Evolutionary conservation across 768 basidiomycete species (phyloP).

Genomic region (button mushroom (Agaricus bisporus)): DNA sequence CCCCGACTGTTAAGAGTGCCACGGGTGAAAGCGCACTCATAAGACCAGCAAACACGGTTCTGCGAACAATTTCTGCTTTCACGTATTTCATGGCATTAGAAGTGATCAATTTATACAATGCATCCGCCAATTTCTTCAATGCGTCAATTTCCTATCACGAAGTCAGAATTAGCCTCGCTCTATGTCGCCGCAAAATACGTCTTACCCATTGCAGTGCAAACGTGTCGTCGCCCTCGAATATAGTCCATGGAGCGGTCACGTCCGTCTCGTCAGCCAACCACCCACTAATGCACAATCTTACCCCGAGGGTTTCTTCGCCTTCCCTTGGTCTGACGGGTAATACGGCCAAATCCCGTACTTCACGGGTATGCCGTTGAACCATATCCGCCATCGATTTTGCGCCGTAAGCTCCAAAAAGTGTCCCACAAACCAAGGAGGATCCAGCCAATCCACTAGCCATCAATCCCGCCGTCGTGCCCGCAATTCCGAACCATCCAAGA

Average conservation of each 20-base stretch:
- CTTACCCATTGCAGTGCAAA: slow-evolving; percentile 55
- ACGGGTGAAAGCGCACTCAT: slow-evolving; percentile 46
- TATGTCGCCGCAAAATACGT: not conserved
- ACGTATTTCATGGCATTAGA: slow-evolving; percentile 46
- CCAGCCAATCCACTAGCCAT: slow-evolving; percentile 49
- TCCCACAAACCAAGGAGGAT: slow-evolving; percentile 50
- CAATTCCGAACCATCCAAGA: slow-evolving; percentile 45
- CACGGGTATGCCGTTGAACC: slow-evolving; percentile 44
- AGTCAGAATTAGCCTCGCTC: not conserved
- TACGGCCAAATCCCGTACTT: slow-evolving; percentile 48
- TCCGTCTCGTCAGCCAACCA: slow-evolving; percentile 42
- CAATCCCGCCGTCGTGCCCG: slow-evolving; percentile 45
- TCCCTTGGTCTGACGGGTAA: slow-evolving; percentile 34
- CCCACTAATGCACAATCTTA: slow-evolving; percentile 49
- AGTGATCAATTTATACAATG: slow-evolving; percentile 37
- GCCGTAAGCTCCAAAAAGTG: slow-evolving; percentile 53
- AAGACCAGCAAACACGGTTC: slow-evolving; percentile 44
- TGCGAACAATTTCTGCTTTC: slow-evolving; percentile 39
- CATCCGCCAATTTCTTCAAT: slow-evolving; percentile 40
- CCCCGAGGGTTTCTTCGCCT: slow-evolving; percentile 38
- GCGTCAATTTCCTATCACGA: slow-evolving; percentile 46
- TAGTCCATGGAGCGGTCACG: slow-evolving; percentile 46
- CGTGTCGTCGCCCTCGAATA: slow-evolving; percentile 45
- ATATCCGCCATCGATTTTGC: slow-evolving; percentile 41
- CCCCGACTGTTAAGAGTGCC: slow-evolving; percentile 43